phyloP scores from a whole-genome alignment of 352 stramenopile species.

The Globisporangium camurandrum region DNA sequence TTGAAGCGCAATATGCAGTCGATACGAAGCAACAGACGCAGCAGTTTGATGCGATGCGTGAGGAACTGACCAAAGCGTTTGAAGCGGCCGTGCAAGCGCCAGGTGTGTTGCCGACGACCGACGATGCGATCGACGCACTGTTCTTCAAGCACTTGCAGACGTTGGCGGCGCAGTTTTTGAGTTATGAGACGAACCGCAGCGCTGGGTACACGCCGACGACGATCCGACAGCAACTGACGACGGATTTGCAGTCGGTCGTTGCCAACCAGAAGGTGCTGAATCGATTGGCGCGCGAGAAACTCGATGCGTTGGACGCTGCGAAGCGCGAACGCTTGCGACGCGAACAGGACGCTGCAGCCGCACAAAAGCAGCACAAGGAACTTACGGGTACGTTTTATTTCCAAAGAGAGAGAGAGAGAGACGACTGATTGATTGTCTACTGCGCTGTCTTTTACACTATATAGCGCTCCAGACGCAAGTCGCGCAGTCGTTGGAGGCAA shows the following conservation, averaged over 20 bases:
- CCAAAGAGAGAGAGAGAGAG: too few relatives aligned
- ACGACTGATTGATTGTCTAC: not conserved
- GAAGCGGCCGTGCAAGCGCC: constrained; percentile 39
- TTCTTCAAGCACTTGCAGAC: constrained; percentile 55
- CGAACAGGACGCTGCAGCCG: constrained; percentile 39
- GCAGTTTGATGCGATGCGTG: constrained; percentile 49
- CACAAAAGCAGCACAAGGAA: constrained; percentile 51
- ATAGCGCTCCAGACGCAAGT: constrained; percentile 52
- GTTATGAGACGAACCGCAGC: constrained; percentile 29
- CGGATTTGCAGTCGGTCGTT: constrained; percentile 44
- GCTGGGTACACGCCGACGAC: constrained; percentile 39
- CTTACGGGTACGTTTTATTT: constrained; percentile 42
- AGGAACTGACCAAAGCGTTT: constrained; percentile 49
- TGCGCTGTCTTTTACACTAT: not conserved
- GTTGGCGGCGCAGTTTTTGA: constrained; percentile 50
- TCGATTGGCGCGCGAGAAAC: constrained; percentile 55
- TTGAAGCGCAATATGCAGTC: constrained; percentile 51
- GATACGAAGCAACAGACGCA: constrained; percentile 46
- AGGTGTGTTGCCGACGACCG: constrained; percentile 49
- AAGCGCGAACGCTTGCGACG: constrained; percentile 54
- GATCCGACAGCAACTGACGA: constrained; percentile 47
- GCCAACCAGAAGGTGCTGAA: constrained; percentile 76
- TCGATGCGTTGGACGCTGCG: constrained; percentile 42
- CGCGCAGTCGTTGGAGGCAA: constrained; percentile 55
- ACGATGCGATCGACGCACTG: constrained; percentile 54